Base-by-base conservation (phyloP, 179 eudicot genomes). In the Heliamphora pulchella region DNA sequence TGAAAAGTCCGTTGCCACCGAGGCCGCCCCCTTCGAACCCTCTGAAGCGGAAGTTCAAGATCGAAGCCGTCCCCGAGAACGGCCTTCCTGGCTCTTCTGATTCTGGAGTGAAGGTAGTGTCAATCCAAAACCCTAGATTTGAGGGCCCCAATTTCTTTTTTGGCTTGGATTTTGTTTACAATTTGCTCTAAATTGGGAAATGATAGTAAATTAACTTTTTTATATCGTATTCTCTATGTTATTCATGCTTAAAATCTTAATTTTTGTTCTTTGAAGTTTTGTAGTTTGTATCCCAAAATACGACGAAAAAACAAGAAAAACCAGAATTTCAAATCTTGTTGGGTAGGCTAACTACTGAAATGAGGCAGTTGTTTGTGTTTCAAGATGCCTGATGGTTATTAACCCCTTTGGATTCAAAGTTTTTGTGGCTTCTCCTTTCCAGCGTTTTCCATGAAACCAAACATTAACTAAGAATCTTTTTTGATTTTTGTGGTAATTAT, bases 1-100 rank as follows among this genome's bases (percentile, higher is more conserved):
- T 87, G 84, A 86, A 77, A 78, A 89, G 93, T 75, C 92, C 92
- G 1, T 84, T 94, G 3, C 98, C 97, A 0, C 98, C 98, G 20
- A 80, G 94, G 22, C 98, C 97, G 1, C 97, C 94, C 14, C 9
- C 84, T 3, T 82, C 84, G 14, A 87, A 86, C 20, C 86, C 91
- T 18, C 86, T 89, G 20, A 96, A 96, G 82, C 85, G 98, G n/a
- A 94, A 96, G 93, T 87, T 92, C 66, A 75, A 75, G 54, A 81
- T 83, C 18, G 98, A 94, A 48, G 67, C 83, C 4, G 82, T 82
- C 18, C 71, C 75, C 0, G 93, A 87, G 51, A 62, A 65, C 57
- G 83, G 80, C 10, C 51, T 70, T 13, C 81, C 79, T 15, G 85
- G 82, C 5, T 81, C 78, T 54, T 78, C 86, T 9, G 91, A 89